Evolutionary conservation across 352 stramenopile species (phyloP), one percentile per base, ranked within the genome.

Genomic region (Phytophthora ramorum): DNA sequence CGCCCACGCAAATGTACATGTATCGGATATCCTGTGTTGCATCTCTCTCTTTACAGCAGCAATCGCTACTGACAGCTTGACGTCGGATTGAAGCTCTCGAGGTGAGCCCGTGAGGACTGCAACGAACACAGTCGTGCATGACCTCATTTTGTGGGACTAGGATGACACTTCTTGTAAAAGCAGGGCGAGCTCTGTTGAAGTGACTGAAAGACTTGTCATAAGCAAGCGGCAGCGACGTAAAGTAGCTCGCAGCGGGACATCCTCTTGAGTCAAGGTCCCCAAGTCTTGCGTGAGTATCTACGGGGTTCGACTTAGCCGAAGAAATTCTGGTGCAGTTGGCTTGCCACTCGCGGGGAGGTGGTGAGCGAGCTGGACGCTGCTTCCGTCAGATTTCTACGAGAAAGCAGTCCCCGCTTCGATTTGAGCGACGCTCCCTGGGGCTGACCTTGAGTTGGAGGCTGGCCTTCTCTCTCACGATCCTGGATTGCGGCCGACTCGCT

Each of bases 111-210:
- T 58, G 58, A 34, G 28, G 38, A 59, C 58, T 66, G 58, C 37
- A 47, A 8, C 16, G 58, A 14, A 37, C 47, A 41, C 26, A 65
- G 48, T 46, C 37, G 47, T 45, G 47, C 54, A 38, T 16, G 17
- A 43, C 45, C 17, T 64, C 35, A 63, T 64, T 49, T 64, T 35
- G 56, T 58, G 46, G 57, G 46, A 65, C 57, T 22, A 28, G 14
- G 9, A 62, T 51, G 40, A 32, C 38, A 44, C 51, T 51, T 14
- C 9, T 61, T 14, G 58, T 60, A 66, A 24, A 66, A 34, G 58
- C 41, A 34, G 34, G 58, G n/a, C n/a, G 32, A 56, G 6, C 35
- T 32, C 45, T 34, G 44, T 57, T 63, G 56, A 56, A 63, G 56
- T 43, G 52, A 40, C 38, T 52, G 40, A 19, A 38, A 46, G n/a